Base-by-base conservation (phyloP, 169 alveolate genomes). In the Cryptosporidium felis region DNA sequence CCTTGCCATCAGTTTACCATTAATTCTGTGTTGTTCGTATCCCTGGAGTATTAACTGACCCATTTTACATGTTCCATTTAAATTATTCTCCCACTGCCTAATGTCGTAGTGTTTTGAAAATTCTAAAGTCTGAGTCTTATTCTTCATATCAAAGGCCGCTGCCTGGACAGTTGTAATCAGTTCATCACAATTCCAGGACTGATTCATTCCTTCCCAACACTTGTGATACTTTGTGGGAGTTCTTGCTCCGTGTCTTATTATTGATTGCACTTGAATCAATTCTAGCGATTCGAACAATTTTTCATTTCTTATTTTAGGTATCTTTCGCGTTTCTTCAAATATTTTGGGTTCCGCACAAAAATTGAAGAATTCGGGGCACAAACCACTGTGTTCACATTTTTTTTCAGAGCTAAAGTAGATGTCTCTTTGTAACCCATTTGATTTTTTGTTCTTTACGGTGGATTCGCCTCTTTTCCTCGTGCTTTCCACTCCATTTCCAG, bases 221-320 rank as follows among this genome's bases (percentile, higher is more conserved):
- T 74, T 53, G 28, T 74, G 85, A 32, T 53, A 56, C 66, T 56
- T 74, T n/a, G 85, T 74, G 36, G 85, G 85, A 74, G 85, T 74
- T 56, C 85, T 74, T 4, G 85, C 85, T 0, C 85, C 85, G 23
- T 74, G 85, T 16, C 85, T 49, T 36, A 74, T 74, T 21, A 74
- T 74, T 32, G 85, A 53, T 28, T 74, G 85, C 21, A 74, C 85
- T 21, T 74, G 85, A 49, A 74, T 53, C 36, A 74, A 38, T 12
- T 53, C 65, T 23, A 74, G 8, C 12, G 65, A 28, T 18, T 53
- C 32, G 21, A 38, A 53, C 26, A 47, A n/a, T n/a, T 18, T 34
- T 56, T 26, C 10, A 1, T 18, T 45, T 4, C 42, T 53, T 3
- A 74, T 34, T 74, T 40, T 56, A 23, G 85, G 85, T 1, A 74